A percentile compares a stretch with the other conserved stretches of the same genome.
phyloP scores from a whole-genome alignment of 805 yeast genomes.

The Hanseniaspora guilliermondii region DNA sequence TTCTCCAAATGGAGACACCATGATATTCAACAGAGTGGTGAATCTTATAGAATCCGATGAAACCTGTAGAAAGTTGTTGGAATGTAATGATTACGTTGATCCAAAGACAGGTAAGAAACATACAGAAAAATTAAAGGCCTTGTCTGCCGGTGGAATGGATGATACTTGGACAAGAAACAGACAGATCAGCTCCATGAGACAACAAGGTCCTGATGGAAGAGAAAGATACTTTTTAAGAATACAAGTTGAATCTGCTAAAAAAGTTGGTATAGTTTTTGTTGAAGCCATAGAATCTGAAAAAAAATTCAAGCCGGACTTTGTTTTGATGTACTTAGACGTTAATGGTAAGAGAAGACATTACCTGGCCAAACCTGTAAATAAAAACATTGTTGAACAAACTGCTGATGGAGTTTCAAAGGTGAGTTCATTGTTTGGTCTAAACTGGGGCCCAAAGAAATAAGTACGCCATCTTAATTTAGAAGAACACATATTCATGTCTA shows the following conservation, averaged over 20 bases:
- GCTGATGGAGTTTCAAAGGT: background rate
- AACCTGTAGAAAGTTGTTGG: conserved; percentile 44
- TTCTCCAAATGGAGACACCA: conserved; percentile 85
- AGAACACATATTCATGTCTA: too few species aligned
- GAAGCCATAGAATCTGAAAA: conserved; percentile 62
- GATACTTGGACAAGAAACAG: conserved; percentile 83
- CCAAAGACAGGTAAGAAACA: conserved; percentile 18
- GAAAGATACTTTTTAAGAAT: conserved; percentile 76
- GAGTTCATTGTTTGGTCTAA: conserved; percentile 63
- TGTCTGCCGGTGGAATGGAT: conserved; percentile 53
- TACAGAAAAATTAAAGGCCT: conserved; percentile 61
- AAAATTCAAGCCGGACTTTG: conserved; percentile 53
- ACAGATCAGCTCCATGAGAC: conserved; percentile 58
- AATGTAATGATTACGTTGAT: conserved; percentile 30
- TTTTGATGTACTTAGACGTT: conserved; percentile 63
- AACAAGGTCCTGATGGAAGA: conserved; percentile 57
- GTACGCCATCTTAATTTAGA: background rate
- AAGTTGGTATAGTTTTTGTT: conserved; percentile 58
- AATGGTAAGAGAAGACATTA: conserved; percentile 59
- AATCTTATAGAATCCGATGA: conserved; percentile 58
- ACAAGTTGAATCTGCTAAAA: conserved; percentile 61
- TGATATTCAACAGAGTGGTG: conserved; percentile 78
- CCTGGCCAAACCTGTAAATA: conserved; percentile 50
- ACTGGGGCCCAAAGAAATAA: conserved; percentile 75
- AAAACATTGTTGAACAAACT: conserved; percentile 27